Conservation (phyloP, 2,329 filamentous ascomycete species). For the Pseudopyrenochaeta lycopersici region DNA sequence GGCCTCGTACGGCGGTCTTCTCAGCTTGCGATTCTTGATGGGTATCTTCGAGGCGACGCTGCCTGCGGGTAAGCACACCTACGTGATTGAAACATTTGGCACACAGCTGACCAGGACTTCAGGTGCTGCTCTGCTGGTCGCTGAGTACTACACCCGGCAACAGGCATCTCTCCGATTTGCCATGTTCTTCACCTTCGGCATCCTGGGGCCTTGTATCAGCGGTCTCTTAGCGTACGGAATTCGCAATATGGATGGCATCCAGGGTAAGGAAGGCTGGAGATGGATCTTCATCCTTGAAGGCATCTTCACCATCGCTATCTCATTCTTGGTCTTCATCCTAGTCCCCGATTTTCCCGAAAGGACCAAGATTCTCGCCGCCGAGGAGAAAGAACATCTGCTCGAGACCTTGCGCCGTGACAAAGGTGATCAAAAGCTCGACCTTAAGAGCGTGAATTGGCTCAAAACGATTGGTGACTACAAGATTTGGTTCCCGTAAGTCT, state of each 20-base stretch:
- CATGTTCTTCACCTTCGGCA: conserved; percentile 63
- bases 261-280: conserved; percentile 36
- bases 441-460: conserved; percentile 57
- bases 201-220: conserved; percentile 64
- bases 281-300: conserved; percentile 70
- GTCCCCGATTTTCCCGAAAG: conserved; percentile 63
- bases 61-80: conserved; percentile 31
- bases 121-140: conserved; percentile 40
- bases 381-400: conserved; percentile 63
- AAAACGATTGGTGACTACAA: conserved; percentile 62
- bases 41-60: conserved; percentile 44
- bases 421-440: conserved; percentile 54
- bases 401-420: conserved; percentile 59
- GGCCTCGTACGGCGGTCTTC: conserved; percentile 35
- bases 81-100: background rate
- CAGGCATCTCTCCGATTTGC: conserved; percentile 63
- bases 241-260: conserved; percentile 40
- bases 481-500: conserved; percentile 63
- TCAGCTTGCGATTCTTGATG: conserved; percentile 43
- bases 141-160: conserved; percentile 58
- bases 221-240: conserved; percentile 60
- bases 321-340: conserved; percentile 58
- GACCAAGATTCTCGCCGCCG: conserved; percentile 58
- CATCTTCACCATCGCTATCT: conserved; percentile 60
- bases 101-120: background rate